These are phyloP conservation scores for Phlegmacium glaucopus DNA, from an alignment of 768 basidiomycete genomes.

Conservation along the genomic window DNA sequence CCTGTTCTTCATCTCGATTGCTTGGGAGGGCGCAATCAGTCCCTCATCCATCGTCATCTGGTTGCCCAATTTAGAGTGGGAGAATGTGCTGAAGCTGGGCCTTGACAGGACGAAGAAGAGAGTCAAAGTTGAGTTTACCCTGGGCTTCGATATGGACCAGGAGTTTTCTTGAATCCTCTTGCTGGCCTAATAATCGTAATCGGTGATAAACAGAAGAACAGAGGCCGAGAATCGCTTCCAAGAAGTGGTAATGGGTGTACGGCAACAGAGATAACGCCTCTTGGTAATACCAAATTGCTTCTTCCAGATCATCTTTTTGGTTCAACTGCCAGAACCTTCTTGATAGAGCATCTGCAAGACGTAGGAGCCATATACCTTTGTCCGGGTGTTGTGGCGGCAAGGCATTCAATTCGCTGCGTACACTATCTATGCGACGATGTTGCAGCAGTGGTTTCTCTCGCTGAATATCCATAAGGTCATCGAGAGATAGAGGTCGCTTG, in stretches of 20 bases:
- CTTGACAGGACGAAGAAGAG: too few relatives aligned
- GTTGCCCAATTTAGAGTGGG: too few relatives aligned
- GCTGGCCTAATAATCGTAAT: too few relatives aligned
- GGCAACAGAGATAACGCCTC: background rate
- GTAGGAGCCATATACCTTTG: background rate
- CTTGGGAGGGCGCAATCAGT: too few relatives aligned
- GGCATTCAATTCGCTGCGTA: background rate
- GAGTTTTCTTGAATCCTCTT: too few relatives aligned
- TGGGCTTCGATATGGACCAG: too few relatives aligned
- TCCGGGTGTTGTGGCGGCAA: background rate
- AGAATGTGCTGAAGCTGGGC: too few relatives aligned
- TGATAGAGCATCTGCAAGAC: background rate
- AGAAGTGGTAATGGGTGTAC: background rate
- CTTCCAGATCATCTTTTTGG: background rate
- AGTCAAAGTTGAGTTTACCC: too few relatives aligned
- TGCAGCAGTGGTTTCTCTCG: background rate
- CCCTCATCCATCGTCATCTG: too few relatives aligned
- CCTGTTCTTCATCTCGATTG: too few relatives aligned
- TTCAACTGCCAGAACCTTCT: background rate
- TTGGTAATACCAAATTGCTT: background rate
- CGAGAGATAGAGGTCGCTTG: background rate
- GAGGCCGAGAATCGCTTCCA: too few relatives aligned
- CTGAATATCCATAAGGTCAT: background rate
- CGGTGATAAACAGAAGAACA: too few relatives aligned
- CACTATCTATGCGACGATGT: background rate